Evolutionary conservation across 2,329 filamentous ascomycete species (phyloP).

Genomic region (Botryotinia calthae): DNA sequence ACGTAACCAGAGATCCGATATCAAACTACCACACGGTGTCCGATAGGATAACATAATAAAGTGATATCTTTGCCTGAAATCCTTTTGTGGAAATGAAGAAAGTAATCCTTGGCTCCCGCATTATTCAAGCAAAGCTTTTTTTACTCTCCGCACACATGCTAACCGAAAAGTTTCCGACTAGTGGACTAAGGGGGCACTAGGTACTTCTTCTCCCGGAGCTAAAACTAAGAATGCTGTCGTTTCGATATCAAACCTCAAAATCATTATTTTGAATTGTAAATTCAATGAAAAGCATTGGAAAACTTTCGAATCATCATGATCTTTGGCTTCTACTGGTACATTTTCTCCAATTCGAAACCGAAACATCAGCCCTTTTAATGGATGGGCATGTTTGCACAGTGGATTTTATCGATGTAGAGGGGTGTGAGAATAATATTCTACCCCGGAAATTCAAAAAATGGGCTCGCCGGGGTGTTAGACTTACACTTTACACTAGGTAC

Average conservation of each 20-base stretch:
- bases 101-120: not conserved
- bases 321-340: not conserved
- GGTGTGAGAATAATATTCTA: not conserved
- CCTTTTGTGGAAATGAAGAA: not conserved
- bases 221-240: not conserved
- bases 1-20: not conserved
- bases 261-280: not conserved
- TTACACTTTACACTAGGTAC: too few species aligned
- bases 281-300: not conserved
- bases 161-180: not conserved
- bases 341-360: not conserved
- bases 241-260: not conserved
- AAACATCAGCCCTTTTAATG: not conserved
- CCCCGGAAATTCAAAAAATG: not conserved
- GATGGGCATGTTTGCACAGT: not conserved
- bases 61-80: not conserved
- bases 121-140: not conserved
- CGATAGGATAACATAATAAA: not conserved
- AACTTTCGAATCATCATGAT: not conserved
- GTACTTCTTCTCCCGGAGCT: not conserved
- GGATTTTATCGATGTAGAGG: not conserved
- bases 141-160: not conserved
- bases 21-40: not conserved
- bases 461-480: not conserved
- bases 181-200: not conserved